phyloP scores from a whole-genome alignment of 768 basidiomycete species.

The Gelatoporia subvermispora region DNA sequence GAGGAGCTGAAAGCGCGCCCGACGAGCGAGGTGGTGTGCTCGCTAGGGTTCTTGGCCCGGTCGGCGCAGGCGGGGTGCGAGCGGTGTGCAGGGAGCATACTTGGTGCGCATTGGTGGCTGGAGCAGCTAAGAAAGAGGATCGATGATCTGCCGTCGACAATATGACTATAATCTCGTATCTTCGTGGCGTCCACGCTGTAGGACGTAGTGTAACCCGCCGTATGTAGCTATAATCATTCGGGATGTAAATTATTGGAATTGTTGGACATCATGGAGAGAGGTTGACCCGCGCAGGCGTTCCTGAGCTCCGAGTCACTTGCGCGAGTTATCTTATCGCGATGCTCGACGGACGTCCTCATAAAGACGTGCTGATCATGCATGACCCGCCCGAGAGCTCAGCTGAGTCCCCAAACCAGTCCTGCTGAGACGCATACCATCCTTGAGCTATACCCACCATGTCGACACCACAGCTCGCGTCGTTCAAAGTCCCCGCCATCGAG shows the following conservation, averaged over 20 bases:
- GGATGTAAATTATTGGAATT: too few relatives aligned
- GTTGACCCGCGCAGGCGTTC: neutral
- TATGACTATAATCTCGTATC: constrained; percentile 22
- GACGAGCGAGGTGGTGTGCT: constrained; percentile 55
- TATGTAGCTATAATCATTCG: too few relatives aligned
- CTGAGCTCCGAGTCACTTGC: neutral
- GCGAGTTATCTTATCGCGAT: neutral
- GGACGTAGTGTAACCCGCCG: too few relatives aligned
- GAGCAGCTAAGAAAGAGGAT: constrained; percentile 50
- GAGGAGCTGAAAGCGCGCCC: constrained; percentile 55
- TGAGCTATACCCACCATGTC: constrained; percentile 41
- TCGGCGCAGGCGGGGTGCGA: constrained; percentile 50
- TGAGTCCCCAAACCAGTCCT: neutral
- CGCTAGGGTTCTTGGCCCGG: constrained; percentile 51
- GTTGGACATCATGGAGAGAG: neutral
- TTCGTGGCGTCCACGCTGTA: too few relatives aligned
- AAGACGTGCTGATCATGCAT: neutral
- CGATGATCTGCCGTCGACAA: constrained; percentile 44
- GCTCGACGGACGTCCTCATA: neutral
- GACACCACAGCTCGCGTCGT: constrained; percentile 74
- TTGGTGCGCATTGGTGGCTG: constrained; percentile 57
- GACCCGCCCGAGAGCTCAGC: too few relatives aligned
- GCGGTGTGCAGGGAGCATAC: constrained; percentile 62
- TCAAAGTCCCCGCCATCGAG: constrained; percentile 78
- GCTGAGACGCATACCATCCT: neutral